Percentiles rank a stretch among this genome's conserved stretches.
Evolutionary conservation across 371 early-diverging fungal species (phyloP).

Genomic region (Rhizomucor miehei): DNA sequence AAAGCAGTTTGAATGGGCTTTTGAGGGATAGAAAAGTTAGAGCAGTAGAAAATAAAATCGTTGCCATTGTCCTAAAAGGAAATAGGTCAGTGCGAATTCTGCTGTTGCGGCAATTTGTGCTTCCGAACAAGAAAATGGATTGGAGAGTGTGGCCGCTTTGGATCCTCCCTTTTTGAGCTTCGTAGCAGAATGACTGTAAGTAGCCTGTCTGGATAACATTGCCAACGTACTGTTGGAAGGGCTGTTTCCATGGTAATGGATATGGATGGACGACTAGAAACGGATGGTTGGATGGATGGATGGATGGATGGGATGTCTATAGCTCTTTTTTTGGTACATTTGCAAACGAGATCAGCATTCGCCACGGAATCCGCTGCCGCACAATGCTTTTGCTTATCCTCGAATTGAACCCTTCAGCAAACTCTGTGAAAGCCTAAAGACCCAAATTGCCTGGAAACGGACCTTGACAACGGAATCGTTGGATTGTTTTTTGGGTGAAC

Average conservation of each 20-base stretch:
- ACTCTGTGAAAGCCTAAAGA: not conserved
- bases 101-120: too few relatives aligned
- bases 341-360: not conserved
- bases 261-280: not conserved
- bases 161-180: not conserved
- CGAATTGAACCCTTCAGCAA: not conserved
- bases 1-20: slow-evolving; percentile 43
- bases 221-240: slow-evolving; percentile 27
- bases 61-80: too few relatives aligned
- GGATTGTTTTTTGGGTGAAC: not conserved
- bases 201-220: not conserved
- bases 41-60: too few relatives aligned
- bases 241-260: slow-evolving; percentile 34
- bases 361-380: not conserved
- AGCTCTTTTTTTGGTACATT: slow-evolving; percentile 2
- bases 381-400: not conserved
- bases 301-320: slow-evolving; percentile 21
- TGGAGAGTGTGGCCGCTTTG: not conserved
- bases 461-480: not conserved
- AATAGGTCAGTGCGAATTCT: too few relatives aligned
- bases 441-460: too few relatives aligned
- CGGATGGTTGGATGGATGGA: slow-evolving; percentile 9
- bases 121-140: too few relatives aligned
- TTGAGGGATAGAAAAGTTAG: slow-evolving; percentile 14
- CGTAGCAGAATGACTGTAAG: slow-evolving; percentile 1